Evolutionary conservation across 2,329 filamentous ascomycete species (phyloP).

Genomic region (Penicillium glabrum): DNA sequence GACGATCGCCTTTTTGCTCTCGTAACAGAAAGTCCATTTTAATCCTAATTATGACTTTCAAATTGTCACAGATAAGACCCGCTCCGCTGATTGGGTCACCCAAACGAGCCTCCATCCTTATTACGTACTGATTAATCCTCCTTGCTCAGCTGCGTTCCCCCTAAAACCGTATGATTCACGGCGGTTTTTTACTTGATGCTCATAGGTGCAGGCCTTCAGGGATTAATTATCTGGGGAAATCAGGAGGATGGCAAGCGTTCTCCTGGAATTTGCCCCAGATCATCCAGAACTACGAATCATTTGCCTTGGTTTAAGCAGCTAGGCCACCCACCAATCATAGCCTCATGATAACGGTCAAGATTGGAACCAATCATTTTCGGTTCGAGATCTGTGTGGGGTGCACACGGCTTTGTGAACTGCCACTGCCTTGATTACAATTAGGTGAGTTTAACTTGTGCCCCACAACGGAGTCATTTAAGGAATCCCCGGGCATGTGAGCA

Average conservation of each 20-base stretch:
- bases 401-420: not conserved
- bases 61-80: conserved; percentile 33
- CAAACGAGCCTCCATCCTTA: conserved; percentile 20
- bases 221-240: not conserved
- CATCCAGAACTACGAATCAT: not conserved
- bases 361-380: not conserved
- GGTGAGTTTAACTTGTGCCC: conserved; percentile 1
- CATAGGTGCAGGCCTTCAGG: not conserved
- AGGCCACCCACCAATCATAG: not conserved
- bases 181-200: not conserved
- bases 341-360: not conserved
- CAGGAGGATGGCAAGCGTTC: not conserved
- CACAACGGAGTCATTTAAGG: not conserved
- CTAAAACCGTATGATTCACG: not conserved
- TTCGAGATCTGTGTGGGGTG: not conserved
- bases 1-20: conserved; percentile 24
- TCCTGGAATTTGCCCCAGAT: not conserved
- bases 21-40: conserved; percentile 18
- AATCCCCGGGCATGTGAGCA: conserved; percentile 1
- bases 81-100: conserved; percentile 29
- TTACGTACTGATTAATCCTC: conserved; percentile 33
- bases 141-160: not conserved
- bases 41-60: conserved; percentile 15
- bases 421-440: conserved; percentile 1
- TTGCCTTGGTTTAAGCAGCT: not conserved